Conservation (phyloP, 2,329 filamentous ascomycete genomes). For the Phyllosticta citrichinensis region DNA sequence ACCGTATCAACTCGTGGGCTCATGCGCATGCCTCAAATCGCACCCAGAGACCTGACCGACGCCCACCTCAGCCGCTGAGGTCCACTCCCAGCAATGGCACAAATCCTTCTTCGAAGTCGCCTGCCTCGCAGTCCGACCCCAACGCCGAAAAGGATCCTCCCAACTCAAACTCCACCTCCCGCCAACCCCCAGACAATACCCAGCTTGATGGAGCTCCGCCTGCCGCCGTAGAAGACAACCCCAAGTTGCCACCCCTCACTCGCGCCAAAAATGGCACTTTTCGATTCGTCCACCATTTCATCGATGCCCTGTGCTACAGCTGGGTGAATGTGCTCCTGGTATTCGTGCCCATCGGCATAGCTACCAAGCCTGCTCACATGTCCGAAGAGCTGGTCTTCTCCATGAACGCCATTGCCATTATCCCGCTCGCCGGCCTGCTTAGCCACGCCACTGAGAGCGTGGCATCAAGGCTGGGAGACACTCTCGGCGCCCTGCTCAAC, state of each 20-base stretch:
- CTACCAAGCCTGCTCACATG: constrained; percentile 39
- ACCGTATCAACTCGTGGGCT: constrained; percentile 42
- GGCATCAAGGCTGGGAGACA: constrained; percentile 38
- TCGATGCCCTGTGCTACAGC: constrained; percentile 57
- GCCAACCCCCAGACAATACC: constrained; percentile 35
- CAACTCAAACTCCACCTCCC: constrained; percentile 20
- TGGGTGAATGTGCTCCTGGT: constrained; percentile 69
- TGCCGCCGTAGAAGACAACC: constrained; percentile 40
- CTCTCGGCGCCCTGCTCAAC: constrained; percentile 40
- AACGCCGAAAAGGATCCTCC: constrained; percentile 21
- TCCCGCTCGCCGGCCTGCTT: constrained; percentile 40
- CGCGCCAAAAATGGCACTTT: constrained; percentile 42
- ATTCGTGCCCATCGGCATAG: constrained; percentile 71
- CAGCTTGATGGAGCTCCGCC: constrained; percentile 40
- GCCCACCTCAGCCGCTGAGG: constrained; percentile 18
- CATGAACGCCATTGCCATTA: constrained; percentile 43
- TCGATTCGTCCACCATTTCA: constrained; percentile 44
- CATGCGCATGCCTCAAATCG: constrained; percentile 35
- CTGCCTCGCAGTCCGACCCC: constrained; percentile 15
- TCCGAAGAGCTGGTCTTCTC: constrained; percentile 37
- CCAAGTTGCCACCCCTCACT: constrained; percentile 36
- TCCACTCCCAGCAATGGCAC: constrained; percentile 19
- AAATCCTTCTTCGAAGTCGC: constrained; percentile 16
- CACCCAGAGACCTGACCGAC: constrained; percentile 12
- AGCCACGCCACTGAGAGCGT: constrained; percentile 41